Evolutionary conservation across 176 grass and related monocot species (phyloP).

Genomic region (Hordeum marinum): DNA sequence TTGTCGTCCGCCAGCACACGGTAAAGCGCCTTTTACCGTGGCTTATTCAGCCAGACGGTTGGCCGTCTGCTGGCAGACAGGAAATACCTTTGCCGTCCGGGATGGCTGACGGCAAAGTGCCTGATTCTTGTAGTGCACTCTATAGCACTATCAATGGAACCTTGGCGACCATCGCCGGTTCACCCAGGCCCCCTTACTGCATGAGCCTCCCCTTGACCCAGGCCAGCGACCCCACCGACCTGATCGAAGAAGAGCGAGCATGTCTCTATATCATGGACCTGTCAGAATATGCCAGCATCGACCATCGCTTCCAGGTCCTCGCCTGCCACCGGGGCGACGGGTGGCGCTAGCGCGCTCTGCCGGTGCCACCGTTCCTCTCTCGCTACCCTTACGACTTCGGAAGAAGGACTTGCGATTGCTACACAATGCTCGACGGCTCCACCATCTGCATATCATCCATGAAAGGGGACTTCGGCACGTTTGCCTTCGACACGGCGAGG

Average conservation of each 20-base stretch:
- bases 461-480: too few relatives aligned
- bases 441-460: too few relatives aligned
- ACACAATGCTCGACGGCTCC: background rate
- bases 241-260: background rate
- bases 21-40: too few relatives aligned
- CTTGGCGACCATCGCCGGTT: fast-evolving
- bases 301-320: background rate
- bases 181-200: background rate
- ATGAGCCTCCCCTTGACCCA: background rate
- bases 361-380: background rate
- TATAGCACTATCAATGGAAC: background rate
- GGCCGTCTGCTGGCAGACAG: too few relatives aligned
- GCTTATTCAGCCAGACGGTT: too few relatives aligned
- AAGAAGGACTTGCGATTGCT: background rate
- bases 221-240: background rate
- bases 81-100: too few relatives aligned
- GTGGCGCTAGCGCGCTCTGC: background rate
- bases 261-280: background rate
- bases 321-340: background rate
- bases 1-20: too few relatives aligned
- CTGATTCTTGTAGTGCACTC: too few relatives aligned
- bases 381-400: background rate
- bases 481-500: too few relatives aligned
- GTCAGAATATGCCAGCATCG: fast-evolving
- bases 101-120: too few relatives aligned